These are phyloP conservation scores for Sporothrix brasiliensis DNA, from an alignment of 2,329 filamentous ascomycete genomes.

Conservation along the genomic window DNA sequence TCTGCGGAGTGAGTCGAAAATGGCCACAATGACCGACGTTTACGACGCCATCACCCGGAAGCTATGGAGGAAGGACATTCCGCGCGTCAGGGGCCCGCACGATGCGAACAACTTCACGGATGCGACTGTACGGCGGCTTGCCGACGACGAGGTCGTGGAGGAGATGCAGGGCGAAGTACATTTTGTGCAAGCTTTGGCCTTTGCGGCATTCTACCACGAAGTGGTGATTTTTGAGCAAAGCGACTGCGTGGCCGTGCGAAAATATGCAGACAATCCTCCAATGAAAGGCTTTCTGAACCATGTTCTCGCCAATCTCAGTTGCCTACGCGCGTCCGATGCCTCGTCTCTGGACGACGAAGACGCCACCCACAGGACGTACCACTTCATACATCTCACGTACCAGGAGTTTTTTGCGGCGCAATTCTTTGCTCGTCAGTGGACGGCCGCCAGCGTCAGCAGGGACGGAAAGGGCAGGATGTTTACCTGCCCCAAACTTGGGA, in stretches of 20 bases:
- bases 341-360: background rate
- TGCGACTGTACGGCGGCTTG: background rate
- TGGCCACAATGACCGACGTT: background rate
- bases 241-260: background rate
- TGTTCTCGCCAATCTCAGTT: background rate
- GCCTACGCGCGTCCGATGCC: background rate
- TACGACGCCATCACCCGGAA: background rate
- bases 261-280: background rate
- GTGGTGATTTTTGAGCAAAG: background rate
- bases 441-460: background rate
- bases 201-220: background rate
- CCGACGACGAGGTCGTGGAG: background rate
- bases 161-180: background rate
- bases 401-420: slow-evolving; percentile 2
- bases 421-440: background rate
- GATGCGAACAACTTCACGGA: background rate
- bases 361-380: background rate
- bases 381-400: background rate
- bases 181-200: background rate
- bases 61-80: background rate
- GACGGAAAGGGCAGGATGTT: background rate
- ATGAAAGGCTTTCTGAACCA: background rate
- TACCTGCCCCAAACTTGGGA: background rate
- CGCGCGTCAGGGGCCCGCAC: background rate
- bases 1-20: background rate